Evolutionary conservation across 2,329 filamentous ascomycete species (phyloP).

Genomic region (Aureobasidium vineae): DNA sequence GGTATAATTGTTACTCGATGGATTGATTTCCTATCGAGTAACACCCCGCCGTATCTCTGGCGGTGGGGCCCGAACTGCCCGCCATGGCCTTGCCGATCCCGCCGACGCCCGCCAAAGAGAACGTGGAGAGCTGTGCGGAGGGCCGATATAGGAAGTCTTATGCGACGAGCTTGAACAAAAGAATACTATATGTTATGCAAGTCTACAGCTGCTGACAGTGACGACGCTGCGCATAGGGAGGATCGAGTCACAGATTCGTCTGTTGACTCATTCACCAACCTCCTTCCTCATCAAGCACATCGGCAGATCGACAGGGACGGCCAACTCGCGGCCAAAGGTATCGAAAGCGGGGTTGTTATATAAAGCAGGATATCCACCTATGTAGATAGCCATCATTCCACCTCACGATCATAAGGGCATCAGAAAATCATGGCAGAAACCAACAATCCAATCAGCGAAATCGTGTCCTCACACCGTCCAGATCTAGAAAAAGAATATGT

Average conservation of each 20-base stretch:
- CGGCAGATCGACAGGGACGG: constrained; percentile 17
- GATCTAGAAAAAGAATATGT: constrained; percentile 51
- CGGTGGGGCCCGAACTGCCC: constrained; percentile 13
- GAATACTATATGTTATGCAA: background rate
- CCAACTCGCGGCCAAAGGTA: background rate
- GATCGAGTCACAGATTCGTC: background rate
- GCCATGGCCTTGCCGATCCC: constrained; percentile 9
- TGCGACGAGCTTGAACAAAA: background rate
- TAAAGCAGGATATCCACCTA: background rate
- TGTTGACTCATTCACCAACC: background rate
- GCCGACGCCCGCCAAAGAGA: background rate
- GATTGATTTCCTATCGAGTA: constrained; percentile 25
- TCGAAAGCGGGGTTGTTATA: background rate
- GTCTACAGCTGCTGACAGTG: background rate
- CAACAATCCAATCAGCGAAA: constrained; percentile 3
- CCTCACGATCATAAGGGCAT: too few relatives aligned
- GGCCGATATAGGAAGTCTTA: background rate
- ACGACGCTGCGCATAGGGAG: too few relatives aligned
- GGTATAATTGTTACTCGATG: constrained; percentile 25
- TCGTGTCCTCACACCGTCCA: constrained; percentile 41
- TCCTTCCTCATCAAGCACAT: constrained; percentile 5
- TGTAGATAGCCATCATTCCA: background rate
- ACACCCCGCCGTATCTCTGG: constrained; percentile 24
- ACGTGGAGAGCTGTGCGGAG: constrained; percentile 14
- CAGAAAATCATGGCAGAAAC: constrained; percentile 4